Percentiles rank a stretch among this genome's conserved stretches.
These are phyloP conservation scores for Malassezia vespertilionis DNA, from an alignment of 1,284 basidiomycete species.

Conservation along the genomic window DNA sequence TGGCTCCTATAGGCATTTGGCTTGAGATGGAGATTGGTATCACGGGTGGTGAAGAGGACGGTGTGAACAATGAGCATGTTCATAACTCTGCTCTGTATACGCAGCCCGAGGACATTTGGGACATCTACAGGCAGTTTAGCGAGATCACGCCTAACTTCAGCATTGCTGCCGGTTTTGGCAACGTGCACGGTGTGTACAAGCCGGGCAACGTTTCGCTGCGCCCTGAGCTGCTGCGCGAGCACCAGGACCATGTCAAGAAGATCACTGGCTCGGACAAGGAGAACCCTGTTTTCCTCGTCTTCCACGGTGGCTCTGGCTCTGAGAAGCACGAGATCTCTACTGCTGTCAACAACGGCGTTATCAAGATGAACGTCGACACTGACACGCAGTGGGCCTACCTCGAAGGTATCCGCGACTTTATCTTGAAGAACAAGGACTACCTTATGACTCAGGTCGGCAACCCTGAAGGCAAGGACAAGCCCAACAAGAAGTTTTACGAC, in stretches of 20 bases:
- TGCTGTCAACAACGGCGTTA: conserved; percentile 73
- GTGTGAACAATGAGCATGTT: conserved; percentile 65
- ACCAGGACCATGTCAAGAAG: conserved; percentile 68
- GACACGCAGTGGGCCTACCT: conserved; percentile 91
- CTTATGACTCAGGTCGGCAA: conserved; percentile 46
- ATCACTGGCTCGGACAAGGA: conserved; percentile 58
- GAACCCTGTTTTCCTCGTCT: conserved; percentile 79
- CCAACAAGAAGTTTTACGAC: conserved; percentile 48
- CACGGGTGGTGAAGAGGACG: conserved; percentile 98
- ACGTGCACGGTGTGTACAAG: conserved; percentile 61
- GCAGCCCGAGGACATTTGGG: conserved; percentile 82
- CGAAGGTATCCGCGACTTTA: conserved; percentile 57
- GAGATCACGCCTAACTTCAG: conserved; percentile 86
- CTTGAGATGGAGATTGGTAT: conserved; percentile 99
- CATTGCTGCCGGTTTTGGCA: conserved; percentile 92
- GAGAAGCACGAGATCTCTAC: conserved; percentile 90
- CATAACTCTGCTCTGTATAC: conserved; percentile 94
- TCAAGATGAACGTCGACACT: conserved; percentile 49
- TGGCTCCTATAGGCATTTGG: conserved; percentile 76
- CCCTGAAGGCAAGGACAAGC: conserved; percentile 46
- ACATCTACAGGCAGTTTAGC: conserved; percentile 73
- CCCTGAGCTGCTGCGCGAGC: conserved; percentile 82
- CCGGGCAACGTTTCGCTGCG: conserved; percentile 63
- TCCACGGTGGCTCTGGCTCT: conserved; percentile 99
- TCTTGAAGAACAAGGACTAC: conserved; percentile 48